These are phyloP conservation scores for Saccharomycopsis synnaedendra DNA, from an alignment of 805 yeast species.

Conservation along the genomic window DNA sequence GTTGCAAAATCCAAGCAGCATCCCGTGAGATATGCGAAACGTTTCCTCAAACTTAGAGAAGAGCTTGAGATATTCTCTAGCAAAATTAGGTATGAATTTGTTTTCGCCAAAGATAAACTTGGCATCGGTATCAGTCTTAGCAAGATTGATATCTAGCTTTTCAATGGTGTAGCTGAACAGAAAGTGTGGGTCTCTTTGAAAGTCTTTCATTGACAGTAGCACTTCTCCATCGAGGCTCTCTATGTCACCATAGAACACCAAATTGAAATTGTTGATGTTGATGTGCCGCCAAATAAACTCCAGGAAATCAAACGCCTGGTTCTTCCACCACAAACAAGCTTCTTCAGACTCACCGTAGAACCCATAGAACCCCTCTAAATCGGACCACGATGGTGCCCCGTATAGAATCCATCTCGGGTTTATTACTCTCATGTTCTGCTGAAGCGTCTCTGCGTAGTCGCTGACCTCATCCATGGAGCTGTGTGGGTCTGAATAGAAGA, in stretches of 20 bases:
- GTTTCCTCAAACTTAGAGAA: neutral
- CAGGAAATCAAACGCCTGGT: conserved; percentile 27
- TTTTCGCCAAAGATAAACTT: neutral
- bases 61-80: neutral
- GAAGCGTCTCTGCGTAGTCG: conserved; percentile 28
- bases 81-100: conserved; percentile 11
- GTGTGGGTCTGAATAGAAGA: conserved; percentile 28
- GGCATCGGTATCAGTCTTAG: neutral
- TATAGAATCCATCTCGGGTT: conserved; percentile 31
- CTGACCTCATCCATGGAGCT: conserved; percentile 40
- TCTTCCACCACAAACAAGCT: conserved; percentile 31
- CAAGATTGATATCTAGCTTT: conserved; percentile 2
- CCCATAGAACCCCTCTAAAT: conserved; percentile 8
- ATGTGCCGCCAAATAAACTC: conserved; percentile 23
- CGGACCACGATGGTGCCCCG: conserved; percentile 27
- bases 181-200: conserved; percentile 28
- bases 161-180: conserved; percentile 29
- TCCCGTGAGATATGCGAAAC: neutral
- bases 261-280: conserved; percentile 1
- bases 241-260: neutral
- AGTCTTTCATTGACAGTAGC: neutral
- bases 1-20: conserved; percentile 8
- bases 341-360: conserved; percentile 21
- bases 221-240: neutral
- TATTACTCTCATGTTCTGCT: conserved; percentile 23